A percentile compares a stretch with the other conserved stretches of the same genome.
phyloP scores from a whole-genome alignment of 129 eudicot species.

The Flaveria bidentis region DNA sequence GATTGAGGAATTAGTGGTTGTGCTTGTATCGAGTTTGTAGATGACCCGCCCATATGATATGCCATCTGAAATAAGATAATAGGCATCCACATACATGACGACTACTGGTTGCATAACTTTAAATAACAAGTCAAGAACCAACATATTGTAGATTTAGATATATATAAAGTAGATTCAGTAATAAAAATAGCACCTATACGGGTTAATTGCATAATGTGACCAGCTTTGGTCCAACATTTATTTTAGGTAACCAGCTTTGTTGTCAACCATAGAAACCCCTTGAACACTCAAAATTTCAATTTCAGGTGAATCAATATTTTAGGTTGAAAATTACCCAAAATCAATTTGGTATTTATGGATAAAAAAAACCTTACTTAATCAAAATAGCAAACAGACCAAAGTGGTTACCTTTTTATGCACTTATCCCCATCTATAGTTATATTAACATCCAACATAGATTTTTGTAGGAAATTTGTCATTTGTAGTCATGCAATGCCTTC shows the following conservation, averaged over 20 bases:
- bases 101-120: not conserved
- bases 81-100: not conserved
- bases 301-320: not conserved
- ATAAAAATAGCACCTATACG: not conserved
- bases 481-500: not conserved
- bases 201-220: not conserved
- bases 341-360: not conserved
- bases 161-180: not conserved
- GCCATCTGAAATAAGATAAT: constrained; percentile 37
- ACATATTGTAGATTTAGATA: not conserved
- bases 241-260: not conserved
- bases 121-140: constrained; percentile 8
- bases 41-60: constrained; percentile 50
- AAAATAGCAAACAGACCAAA: not conserved
- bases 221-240: not conserved
- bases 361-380: not conserved
- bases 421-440: not conserved
- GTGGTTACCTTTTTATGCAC: not conserved
- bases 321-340: not conserved
- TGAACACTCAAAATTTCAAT: not conserved
- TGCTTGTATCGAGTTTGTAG: constrained; percentile 46
- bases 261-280: not conserved
- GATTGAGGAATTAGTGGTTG: constrained; percentile 48
- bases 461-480: not conserved
- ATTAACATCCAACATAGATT: not conserved